Conservation (phyloP, 2,329 filamentous ascomycete genomes). For the Magnaporthiopsis rhizophila region DNA sequence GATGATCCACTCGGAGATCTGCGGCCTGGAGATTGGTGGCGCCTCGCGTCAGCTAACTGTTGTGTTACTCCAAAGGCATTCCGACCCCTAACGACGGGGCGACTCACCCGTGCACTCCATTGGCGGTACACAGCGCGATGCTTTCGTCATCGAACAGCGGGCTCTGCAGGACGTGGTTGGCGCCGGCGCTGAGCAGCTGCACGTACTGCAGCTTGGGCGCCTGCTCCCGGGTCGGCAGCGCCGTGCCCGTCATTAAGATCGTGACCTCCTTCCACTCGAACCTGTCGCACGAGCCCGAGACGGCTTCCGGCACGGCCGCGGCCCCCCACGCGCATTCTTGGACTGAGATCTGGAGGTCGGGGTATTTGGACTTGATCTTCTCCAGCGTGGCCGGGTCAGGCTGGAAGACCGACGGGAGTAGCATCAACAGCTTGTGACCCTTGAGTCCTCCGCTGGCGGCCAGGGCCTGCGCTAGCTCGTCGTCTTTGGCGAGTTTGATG, state of each 20-base stretch:
- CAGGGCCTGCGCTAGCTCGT: background rate
- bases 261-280: constrained; percentile 37
- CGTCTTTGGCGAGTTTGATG: background rate
- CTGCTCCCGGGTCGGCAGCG: constrained; percentile 31
- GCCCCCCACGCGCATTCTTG: constrained; percentile 22
- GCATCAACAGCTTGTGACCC: constrained; percentile 40
- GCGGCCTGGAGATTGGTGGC: constrained; percentile 16
- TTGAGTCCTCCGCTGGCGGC: constrained; percentile 19
- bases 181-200: constrained; percentile 46
- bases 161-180: constrained; percentile 37
- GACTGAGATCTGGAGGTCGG: constrained; percentile 33
- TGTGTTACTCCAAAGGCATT: background rate
- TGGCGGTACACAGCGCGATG: constrained; percentile 44
- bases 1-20: constrained; percentile 25
- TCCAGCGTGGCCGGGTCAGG: constrained; percentile 26
- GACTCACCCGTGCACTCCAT: constrained; percentile 48
- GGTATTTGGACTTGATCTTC: constrained; percentile 29
- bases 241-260: constrained; percentile 21
- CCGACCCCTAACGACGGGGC: too few species aligned
- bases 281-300: constrained; percentile 5
- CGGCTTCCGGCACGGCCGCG: constrained; percentile 13
- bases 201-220: constrained; percentile 43
- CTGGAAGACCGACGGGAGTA: constrained; percentile 21
- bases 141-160: constrained; percentile 42
- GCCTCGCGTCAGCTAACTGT: background rate